phyloP scores from a whole-genome alignment of 306 rosid genomes.

The peach (Prunus persica) region Prunus_persica_NCBIv2 NC_034009.1:36196501-36197000 shows the following conservation, averaged over 20 bases:
- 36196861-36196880: constrained; percentile 61
- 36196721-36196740: constrained; percentile 37
- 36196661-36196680: neutral
- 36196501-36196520: constrained; percentile 65
- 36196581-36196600: constrained; percentile 60
- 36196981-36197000: neutral
- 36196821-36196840: constrained; percentile 74
- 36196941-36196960: neutral
- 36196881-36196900: constrained; percentile 67
- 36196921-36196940: neutral
- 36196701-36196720: too few species aligned
- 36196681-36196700: neutral
- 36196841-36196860: constrained; percentile 85
- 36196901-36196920: constrained; percentile 90
- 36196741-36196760: constrained; percentile 83
- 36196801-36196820: constrained; percentile 68
- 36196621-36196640: constrained; percentile 86
- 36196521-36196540: constrained; percentile 79
- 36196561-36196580: constrained; percentile 50
- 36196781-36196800: constrained; percentile 69
- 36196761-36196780: constrained; percentile 78
- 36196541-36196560: constrained; percentile 42
- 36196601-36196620: constrained; percentile 79
- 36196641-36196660: constrained; percentile 25
- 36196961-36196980: neutral